Percentiles rank a stretch among this genome's conserved stretches.
Conservation (phyloP, 108 stramenopile genomes). For the Epipyxis sp. region DNA sequence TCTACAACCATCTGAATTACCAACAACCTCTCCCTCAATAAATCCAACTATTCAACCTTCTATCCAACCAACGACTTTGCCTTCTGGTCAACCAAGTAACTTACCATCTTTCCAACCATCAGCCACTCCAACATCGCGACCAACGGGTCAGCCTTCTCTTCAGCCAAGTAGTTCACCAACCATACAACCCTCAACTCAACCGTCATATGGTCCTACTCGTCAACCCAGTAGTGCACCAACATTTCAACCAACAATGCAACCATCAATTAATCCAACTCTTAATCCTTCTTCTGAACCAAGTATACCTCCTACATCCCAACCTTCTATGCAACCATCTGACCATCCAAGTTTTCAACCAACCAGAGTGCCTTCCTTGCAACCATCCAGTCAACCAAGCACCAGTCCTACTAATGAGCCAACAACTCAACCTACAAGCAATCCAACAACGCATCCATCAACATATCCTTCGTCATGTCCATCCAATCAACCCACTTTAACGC, state of each 20-base stretch:
- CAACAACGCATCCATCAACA: too few relatives aligned
- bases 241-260: too few relatives aligned
- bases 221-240: conserved; percentile 20
- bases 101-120: background rate
- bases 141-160: conserved; percentile 17
- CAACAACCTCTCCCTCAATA: background rate
- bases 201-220: background rate
- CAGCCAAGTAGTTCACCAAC: background rate
- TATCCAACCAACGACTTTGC: background rate
- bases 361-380: too few relatives aligned
- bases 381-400: too few relatives aligned
- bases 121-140: background rate
- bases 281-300: too few relatives aligned
- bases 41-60: background rate
- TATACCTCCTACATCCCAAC: too few relatives aligned
- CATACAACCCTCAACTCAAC: background rate
- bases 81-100: conserved; percentile 1
- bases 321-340: too few relatives aligned
- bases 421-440: too few relatives aligned
- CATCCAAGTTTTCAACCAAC: too few relatives aligned
- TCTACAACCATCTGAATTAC: background rate
- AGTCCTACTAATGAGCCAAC: too few relatives aligned
- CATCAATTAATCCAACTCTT: too few relatives aligned
- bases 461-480: too few relatives aligned
- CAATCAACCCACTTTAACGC: background rate